These are phyloP conservation scores for Volvariella volvacea DNA, from an alignment of 1,284 basidiomycete species.

Conservation along the genomic window DNA sequence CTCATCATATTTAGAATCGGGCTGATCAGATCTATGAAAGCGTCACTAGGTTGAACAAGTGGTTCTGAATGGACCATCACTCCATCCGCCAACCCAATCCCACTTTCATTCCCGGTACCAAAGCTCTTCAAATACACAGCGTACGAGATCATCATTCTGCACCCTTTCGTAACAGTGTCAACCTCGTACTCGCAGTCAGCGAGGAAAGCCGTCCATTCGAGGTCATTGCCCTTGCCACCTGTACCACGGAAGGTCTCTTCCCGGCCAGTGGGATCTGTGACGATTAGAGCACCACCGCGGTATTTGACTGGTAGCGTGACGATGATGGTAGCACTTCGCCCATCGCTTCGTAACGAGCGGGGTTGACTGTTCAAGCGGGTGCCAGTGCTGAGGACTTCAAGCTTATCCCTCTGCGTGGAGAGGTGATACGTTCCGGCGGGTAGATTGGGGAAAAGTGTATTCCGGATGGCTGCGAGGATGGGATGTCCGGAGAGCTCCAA, in stretches of 20 bases:
- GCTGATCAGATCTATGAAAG: slow-evolving; percentile 62
- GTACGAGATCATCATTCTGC: slow-evolving; percentile 62
- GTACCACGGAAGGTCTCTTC: slow-evolving; percentile 57
- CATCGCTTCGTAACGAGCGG: slow-evolving; percentile 48
- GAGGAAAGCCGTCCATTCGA: slow-evolving; percentile 72
- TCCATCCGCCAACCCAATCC: slow-evolving; percentile 1
- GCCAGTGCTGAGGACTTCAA: slow-evolving; percentile 61
- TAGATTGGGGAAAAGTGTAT: slow-evolving; percentile 60
- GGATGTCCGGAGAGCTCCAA: slow-evolving; percentile 76
- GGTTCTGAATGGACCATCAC: slow-evolving; percentile 37
- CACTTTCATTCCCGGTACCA: slow-evolving; percentile 40
- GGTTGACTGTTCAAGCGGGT: slow-evolving; percentile 51
- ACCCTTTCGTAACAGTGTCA: slow-evolving; percentile 64
- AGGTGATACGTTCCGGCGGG: slow-evolving; percentile 59
- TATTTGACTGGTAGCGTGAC: slow-evolving; percentile 69
- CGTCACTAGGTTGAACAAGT: slow-evolving; percentile 63
- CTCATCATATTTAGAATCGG: slow-evolving; percentile 65
- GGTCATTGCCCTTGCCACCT: slow-evolving; percentile 54
- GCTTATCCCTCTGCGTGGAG: slow-evolving; percentile 56
- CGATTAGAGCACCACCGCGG: slow-evolving; percentile 57
- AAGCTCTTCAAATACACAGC: slow-evolving; percentile 63
- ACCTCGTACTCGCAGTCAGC: slow-evolving; percentile 70
- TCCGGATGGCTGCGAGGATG: slow-evolving; percentile 68
- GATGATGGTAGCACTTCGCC: slow-evolving; percentile 62
- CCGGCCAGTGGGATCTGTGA: slow-evolving; percentile 49